Evolutionary conservation across 257 asterid genomes (phyloP).

Genomic region (Linderniella brevidens): DNA sequence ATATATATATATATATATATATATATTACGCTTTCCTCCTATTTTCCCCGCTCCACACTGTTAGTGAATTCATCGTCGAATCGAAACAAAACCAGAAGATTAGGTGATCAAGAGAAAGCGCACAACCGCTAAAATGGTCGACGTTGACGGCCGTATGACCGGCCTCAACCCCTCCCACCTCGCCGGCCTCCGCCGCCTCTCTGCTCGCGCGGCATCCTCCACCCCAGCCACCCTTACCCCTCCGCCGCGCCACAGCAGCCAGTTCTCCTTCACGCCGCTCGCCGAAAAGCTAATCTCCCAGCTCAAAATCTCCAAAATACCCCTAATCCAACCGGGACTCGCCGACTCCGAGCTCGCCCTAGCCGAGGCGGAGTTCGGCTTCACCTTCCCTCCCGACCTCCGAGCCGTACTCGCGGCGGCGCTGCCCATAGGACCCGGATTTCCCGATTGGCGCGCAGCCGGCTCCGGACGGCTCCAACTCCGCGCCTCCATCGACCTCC

Average conservation of each 20-base stretch:
- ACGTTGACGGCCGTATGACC: conserved; percentile 91
- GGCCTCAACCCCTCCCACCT: conserved; percentile 76
- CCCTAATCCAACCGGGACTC: conserved; percentile 49
- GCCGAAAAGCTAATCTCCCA: conserved; percentile 67
- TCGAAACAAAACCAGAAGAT: no score
- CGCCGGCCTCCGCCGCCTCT: conserved; percentile 91
- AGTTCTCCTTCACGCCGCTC: conserved; percentile 53
- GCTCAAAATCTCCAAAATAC: conserved; percentile 35
- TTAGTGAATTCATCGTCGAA: no score
- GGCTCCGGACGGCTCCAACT: conserved; percentile 65
- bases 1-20: no score
- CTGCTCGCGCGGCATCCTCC: conserved; percentile 78
- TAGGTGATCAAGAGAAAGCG: no score
- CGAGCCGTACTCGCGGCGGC: conserved; percentile 77
- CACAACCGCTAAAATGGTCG: no score
- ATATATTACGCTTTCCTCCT: no score
- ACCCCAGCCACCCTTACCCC: conserved; percentile 67
- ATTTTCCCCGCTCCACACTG: no score
- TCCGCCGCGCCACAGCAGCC: conserved; percentile 76
- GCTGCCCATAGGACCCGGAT: conserved; percentile 66
- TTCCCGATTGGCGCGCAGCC: conserved; percentile 85
- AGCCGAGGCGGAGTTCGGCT: conserved; percentile 88
- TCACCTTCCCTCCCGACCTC: conserved; percentile 76
- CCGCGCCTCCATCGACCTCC: conserved; percentile 68
- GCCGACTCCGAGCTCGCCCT: conserved; percentile 65